Base-by-base conservation (phyloP, 345 rosid species). In the Triadica sebifera region DNA sequence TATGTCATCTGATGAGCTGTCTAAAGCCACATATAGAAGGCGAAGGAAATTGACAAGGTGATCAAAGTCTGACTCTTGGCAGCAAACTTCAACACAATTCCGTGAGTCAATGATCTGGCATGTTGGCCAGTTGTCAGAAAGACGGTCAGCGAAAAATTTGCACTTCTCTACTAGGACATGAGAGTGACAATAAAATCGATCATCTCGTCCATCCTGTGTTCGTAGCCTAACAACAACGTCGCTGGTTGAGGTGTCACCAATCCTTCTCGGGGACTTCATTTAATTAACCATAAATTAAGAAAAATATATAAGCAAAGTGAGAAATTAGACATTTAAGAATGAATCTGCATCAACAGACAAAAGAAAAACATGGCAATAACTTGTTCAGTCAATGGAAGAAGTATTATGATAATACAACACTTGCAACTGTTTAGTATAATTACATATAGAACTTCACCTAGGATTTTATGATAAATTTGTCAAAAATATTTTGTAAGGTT, bases 81-180 rank as follows among this genome's bases (percentile, higher is more conserved):
- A 94, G 76, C 85, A 75, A 67, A 94, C 93, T 78, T 92, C 97
- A 20, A 94, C 95, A 65, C 98, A 92, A 75, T 82, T 88, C 43
- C 95, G 92, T 0, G 95, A 91, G 80, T 94, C 97, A 74, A 94
- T 85, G 74, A 92, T 92, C 87, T 94, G 96, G 80, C 92, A 92
- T 34, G 97, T 92, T 25, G 97, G 97, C 98, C 98, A 90, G 74
- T 82, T 83, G 68, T 93, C 94, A 56, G 97, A 92, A 75, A 95
- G 98, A 38, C 91, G 93, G 29, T 92, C 94, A 6, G 91, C 89
- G 78, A 92, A 92, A 80, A 91, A 95, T 51, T 87, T 86, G 88
- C 96, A 86, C 72, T 84, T 92, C 75, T 85, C 90, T 67, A 70
- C 75, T 70, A 95, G 90, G 74, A 92, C 78, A 46, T 81, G 66